These are phyloP conservation scores for Hypsizygus marmoreus DNA, from an alignment of 768 basidiomycete genomes.

Conservation along the genomic window DNA sequence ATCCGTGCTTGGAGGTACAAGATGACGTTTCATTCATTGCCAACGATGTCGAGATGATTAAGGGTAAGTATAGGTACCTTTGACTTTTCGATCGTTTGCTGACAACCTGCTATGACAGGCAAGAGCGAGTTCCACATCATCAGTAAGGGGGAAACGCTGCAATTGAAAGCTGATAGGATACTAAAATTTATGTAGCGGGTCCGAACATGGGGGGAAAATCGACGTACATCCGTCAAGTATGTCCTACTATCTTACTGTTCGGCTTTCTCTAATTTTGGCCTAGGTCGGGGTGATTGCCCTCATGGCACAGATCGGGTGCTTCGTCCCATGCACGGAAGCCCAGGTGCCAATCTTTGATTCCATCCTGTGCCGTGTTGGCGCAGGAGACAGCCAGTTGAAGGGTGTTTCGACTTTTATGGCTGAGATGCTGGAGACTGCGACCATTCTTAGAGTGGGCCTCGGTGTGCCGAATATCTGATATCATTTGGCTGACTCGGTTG, in stretches of 20 bases:
- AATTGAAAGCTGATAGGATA: background rate
- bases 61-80: slow-evolving; percentile 48
- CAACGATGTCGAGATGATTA: slow-evolving; percentile 94
- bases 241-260: slow-evolving; percentile 1
- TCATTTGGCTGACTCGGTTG: background rate
- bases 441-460: slow-evolving; percentile 75
- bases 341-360: slow-evolving; percentile 93
- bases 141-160: slow-evolving; percentile 46
- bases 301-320: slow-evolving; percentile 95
- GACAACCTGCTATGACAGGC: slow-evolving; percentile 37
- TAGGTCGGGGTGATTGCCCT: slow-evolving; percentile 91
- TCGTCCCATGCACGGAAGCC: slow-evolving; percentile 90
- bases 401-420: slow-evolving; percentile 99
- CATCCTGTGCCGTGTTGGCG: slow-evolving; percentile 92
- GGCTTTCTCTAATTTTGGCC: background rate
- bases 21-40: slow-evolving; percentile 95
- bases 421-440: slow-evolving; percentile 98
- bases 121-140: slow-evolving; percentile 95
- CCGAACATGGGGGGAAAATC: slow-evolving; percentile 99
- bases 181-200: slow-evolving; percentile 56
- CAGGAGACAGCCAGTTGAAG: slow-evolving; percentile 96
- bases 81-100: background rate
- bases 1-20: slow-evolving; percentile 96
- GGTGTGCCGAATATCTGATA: background rate
- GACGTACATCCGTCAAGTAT: slow-evolving; percentile 90